Evolutionary conservation across 192 early-diverging fungal genomes (phyloP), one percentile per base, ranked within the genome.

Genomic region (Rhizophagus clarus): DNA sequence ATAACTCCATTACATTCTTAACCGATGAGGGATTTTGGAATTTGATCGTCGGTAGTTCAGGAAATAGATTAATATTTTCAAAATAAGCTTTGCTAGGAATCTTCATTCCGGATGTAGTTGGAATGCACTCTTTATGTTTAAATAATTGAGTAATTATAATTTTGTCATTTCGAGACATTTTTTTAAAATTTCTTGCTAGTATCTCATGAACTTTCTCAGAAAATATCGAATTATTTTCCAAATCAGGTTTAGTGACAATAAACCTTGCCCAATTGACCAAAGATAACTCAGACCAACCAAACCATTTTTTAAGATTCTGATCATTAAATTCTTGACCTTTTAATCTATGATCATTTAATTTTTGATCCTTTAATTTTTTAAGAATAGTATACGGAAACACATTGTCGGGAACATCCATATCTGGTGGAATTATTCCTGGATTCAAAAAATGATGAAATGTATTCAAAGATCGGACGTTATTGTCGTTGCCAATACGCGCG

Each of bases 1-100:
- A 82, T 0, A 81, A 71, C 51, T 40, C 37, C 42, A 45, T 45
- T 45, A 45, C 85, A 84, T 29, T 96, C 42, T 75, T 12, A 95
- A 88, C 42, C 81, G 61, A 9, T 96, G 91, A 14, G 81, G 72
- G 17, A 66, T 88, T 61, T 22, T 86, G 80, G 31, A 94, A 89
- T 9, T 84, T 47, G 34, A 95, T 87, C 10, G 92, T 88, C 2
- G 96, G 95, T 32, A 97, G 83, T 81, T 96, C 95, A 28, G 88
- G 90, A 85, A 97, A 96, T 1, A 97, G 81, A 5, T 90, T 94
- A 1, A 95, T 95, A 9, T 84, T 90, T 20, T 82, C 82, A 84
- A 96, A 95, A 79, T 97, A 97, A 3, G 92, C 84, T 10, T 96
- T 91, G 12, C 40, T 71, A 1, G 95, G 94, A 0, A 85, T 7